A percentile compares a stretch with the other conserved stretches of the same genome.
These are phyloP conservation scores for Ustilago curta DNA, from an alignment of 1,284 basidiomycete genomes.

Conservation along the genomic window DNA sequence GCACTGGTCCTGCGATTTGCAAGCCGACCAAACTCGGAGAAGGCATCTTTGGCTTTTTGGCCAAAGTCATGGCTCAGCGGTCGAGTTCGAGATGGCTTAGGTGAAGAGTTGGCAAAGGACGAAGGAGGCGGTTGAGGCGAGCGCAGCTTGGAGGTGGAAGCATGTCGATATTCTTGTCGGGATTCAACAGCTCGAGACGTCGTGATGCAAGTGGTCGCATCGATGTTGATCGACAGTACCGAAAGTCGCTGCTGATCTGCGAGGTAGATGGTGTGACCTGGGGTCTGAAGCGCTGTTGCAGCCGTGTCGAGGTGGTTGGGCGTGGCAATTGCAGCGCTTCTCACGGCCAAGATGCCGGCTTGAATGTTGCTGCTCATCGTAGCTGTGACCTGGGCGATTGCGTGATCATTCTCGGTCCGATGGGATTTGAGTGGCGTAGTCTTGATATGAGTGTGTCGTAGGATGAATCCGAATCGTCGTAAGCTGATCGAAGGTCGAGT, in stretches of 20 bases:
- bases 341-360: conserved; percentile 1
- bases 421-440: neutral
- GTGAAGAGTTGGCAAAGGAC: conserved; percentile 10
- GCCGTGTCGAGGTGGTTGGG: neutral
- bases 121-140: conserved; percentile 30
- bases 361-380: conserved; percentile 3
- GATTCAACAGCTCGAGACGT: conserved; percentile 4
- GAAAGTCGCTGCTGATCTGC: conserved; percentile 40
- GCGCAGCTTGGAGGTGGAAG: conserved; percentile 13
- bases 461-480: too few species aligned
- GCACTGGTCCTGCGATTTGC: conserved; percentile 29
- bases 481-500: too few species aligned
- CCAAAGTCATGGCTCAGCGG: conserved; percentile 41
- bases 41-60: conserved; percentile 34
- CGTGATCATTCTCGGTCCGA: conserved; percentile 2
- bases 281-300: conserved; percentile 8
- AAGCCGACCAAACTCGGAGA: conserved; percentile 36
- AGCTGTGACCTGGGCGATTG: neutral
- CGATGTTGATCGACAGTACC: conserved; percentile 44
- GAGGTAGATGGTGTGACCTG: conserved; percentile 43
- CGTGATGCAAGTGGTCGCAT: conserved; percentile 30
- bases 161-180: conserved; percentile 5
- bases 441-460: neutral
- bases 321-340: neutral
- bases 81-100: conserved; percentile 9